Base-by-base conservation (phyloP, 108 stramenopile genomes). In the Chaetoceros tenuissimus region DNA sequence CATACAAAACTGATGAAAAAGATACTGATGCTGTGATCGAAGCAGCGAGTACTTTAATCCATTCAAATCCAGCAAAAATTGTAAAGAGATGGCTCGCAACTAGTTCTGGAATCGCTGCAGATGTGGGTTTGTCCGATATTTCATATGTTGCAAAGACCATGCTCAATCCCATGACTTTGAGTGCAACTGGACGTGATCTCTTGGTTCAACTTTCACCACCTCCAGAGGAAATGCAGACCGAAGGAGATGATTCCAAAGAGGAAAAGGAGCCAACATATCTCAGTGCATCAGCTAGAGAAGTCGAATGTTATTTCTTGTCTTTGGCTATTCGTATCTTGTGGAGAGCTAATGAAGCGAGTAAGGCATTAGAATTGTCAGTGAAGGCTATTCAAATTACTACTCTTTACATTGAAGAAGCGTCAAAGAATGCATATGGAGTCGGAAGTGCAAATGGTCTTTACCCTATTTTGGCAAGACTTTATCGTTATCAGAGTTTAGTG, bases 11-110 rank as follows among this genome's bases (percentile, higher is more conserved):
- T 10, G 34, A 13, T 10, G 34, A n/a, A n/a, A n/a, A n/a, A n/a
- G n/a, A n/a, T n/a, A n/a, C 34, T 5, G 34, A 40, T 13, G 34
- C 34, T 13, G 34, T 40, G 13, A 5, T 40, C 13, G 34, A 40
- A 40, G 34, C 34, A 40, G 34, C 34, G 8, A 40, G 8, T 5
- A 40, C 34, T 5, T 13, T 40, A 10, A 40, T 40, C 13, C 34
- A 67, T 52, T 24, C 70, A 0, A 81, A 82, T 34, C 82, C 81
- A 8, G 57, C 77, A 65, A 89, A 89, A 66, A 73, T 87, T 29
- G 74, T 89, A 20, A 80, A 85, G 44, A 75, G 86, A 40, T 94
- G 88, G 88, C 72, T 94, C 30, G 81, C 84, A 43, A 69, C 86
- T 17, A 63, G 80, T 2, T 83, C 82, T 19, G 86, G 81, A n/a